Evolutionary conservation across 352 stramenopile genomes (phyloP).

Genomic region (Globisporangium paroecandrum): DNA sequence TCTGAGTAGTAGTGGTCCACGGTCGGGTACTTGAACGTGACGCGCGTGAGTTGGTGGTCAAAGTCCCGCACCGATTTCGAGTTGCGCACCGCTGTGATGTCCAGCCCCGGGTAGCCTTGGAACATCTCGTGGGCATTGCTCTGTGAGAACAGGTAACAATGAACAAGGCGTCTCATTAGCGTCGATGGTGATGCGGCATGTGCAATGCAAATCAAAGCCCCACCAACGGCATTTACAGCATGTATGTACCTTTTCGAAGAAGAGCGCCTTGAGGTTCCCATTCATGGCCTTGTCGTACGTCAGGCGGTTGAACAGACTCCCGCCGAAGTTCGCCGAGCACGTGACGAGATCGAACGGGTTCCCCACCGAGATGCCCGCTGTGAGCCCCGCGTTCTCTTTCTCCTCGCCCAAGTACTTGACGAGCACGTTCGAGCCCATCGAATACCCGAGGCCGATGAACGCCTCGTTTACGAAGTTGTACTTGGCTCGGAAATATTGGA

Average conservation of each 20-base stretch:
- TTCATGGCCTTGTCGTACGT: conserved; percentile 44
- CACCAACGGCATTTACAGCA: too few relatives aligned
- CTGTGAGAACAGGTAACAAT: conserved; percentile 1
- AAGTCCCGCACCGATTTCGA: conserved; percentile 29
- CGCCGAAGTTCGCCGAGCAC: conserved; percentile 48
- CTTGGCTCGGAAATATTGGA: conserved; percentile 4
- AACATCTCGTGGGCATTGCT: conserved; percentile 70
- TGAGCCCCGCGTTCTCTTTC: conserved; percentile 31
- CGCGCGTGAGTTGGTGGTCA: conserved; percentile 59
- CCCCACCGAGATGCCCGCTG: conserved; percentile 56
- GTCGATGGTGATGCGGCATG: too few relatives aligned
- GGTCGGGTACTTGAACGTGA: conserved; percentile 50
- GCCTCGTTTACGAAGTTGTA: conserved; percentile 43
- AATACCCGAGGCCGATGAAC: conserved; percentile 68
- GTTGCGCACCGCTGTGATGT: conserved; percentile 20
- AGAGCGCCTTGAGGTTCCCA: conserved; percentile 19
- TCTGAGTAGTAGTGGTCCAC: conserved; percentile 63
- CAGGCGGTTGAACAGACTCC: conserved; percentile 47
- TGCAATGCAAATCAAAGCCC: too few relatives aligned
- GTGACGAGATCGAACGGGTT: conserved; percentile 71
- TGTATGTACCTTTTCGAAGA: conserved; percentile 34
- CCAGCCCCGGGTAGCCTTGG: conserved; percentile 34
- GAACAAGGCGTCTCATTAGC: too few relatives aligned
- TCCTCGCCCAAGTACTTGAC: conserved; percentile 81
- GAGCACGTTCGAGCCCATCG: conserved; percentile 73